A percentile compares a stretch with the other conserved stretches of the same genome.
phyloP scores from a whole-genome alignment of 225 moss, liverwort and hornwort species.

The Pseudoscleropodium purum region DNA sequence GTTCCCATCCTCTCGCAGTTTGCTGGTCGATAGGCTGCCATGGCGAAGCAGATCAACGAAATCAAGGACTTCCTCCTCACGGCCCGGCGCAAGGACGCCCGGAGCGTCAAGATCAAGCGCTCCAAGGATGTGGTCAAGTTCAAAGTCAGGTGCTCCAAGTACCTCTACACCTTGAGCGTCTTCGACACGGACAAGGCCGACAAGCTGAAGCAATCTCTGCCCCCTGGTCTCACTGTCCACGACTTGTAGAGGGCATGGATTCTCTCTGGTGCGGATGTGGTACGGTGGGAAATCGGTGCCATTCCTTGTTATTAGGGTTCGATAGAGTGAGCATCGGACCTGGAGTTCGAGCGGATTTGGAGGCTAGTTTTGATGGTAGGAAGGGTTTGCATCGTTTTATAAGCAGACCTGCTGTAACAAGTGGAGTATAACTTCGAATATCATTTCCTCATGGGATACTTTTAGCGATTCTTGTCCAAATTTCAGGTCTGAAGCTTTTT shows the following conservation, averaged over 20 bases:
- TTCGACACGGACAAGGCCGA: constrained; percentile 97
- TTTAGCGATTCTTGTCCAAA: neutral
- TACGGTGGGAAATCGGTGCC: neutral
- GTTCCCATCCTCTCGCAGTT: neutral
- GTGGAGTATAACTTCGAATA: neutral
- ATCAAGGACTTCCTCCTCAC: constrained; percentile 97
- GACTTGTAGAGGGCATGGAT: constrained; percentile 31
- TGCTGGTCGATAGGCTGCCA: neutral
- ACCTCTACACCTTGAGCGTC: constrained; percentile 90
- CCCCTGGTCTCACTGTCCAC: constrained; percentile 80
- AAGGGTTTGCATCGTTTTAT: neutral
- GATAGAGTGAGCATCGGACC: neutral
- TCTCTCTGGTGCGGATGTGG: neutral
- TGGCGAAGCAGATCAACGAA: constrained; percentile 93
- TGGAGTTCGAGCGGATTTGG: neutral
- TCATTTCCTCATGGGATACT: neutral
- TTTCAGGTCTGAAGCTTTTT: neutral
- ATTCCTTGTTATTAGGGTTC: neutral
- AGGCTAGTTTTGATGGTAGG: neutral
- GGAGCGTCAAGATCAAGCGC: constrained; percentile 96
- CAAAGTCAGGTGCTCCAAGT: constrained; percentile 91
- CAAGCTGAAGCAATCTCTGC: constrained; percentile 96
- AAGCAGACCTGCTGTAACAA: constrained; percentile 1
- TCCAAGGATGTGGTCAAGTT: constrained; percentile 98
- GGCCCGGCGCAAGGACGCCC: constrained; percentile 94